A percentile compares a stretch with the other conserved stretches of the same genome.
Evolutionary conservation across 192 early-diverging fungal genomes (phyloP).

Genomic region (Backusella morwellensis): DNA sequence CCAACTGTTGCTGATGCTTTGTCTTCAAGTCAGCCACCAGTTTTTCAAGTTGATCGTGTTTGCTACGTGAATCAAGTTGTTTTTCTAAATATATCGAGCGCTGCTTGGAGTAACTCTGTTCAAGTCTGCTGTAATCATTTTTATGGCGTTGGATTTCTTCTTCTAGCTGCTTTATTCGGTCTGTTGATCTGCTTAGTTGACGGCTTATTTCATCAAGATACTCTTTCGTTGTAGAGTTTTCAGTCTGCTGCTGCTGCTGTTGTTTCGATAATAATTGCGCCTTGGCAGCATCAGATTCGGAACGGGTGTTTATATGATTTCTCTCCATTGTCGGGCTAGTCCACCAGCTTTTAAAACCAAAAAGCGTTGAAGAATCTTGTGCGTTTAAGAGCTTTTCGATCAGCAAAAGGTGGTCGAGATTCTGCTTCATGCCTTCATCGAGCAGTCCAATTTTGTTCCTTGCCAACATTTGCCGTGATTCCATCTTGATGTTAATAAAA

Average conservation of each 20-base stretch:
- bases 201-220: neutral
- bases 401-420: neutral
- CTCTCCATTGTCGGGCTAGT: neutral
- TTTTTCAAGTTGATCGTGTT: neutral
- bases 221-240: neutral
- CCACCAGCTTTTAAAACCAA: neutral
- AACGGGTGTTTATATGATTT: neutral
- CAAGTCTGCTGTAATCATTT: neutral
- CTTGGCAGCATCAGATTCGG: neutral
- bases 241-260: neutral
- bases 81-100: neutral
- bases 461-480: neutral
- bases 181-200: neutral
- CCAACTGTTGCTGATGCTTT: neutral
- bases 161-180: neutral
- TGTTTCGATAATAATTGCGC: neutral
- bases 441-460: neutral
- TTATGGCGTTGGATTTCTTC: neutral
- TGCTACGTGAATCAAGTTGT: neutral
- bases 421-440: neutral
- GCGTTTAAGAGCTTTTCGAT: neutral
- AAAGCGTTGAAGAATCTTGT: neutral
- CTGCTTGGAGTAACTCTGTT: neutral
- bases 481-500: neutral
- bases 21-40: neutral